These are phyloP conservation scores for Gilbertella persicaria DNA, from an alignment of 371 early-diverging fungal species.

Conservation along the genomic window DNA sequence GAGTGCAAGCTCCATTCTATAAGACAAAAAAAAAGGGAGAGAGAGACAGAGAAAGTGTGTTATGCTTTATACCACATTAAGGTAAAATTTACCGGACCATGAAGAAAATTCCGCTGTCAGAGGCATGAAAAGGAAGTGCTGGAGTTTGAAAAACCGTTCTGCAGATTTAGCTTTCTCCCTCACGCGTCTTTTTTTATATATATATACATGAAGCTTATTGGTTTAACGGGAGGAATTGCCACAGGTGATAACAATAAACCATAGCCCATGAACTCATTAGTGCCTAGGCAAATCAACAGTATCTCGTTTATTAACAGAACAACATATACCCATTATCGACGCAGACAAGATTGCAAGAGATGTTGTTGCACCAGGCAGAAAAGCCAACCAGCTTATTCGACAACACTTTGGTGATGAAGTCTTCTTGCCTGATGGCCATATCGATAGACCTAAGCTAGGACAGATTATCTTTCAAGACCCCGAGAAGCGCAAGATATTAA, in stretches of 20 bases:
- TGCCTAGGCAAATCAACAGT: slow-evolving; percentile 81
- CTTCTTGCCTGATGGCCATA: slow-evolving; percentile 53
- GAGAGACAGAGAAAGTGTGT: too few relatives aligned
- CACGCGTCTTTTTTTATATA: neutral
- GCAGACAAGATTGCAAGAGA: slow-evolving; percentile 89
- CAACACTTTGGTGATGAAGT: slow-evolving; percentile 76
- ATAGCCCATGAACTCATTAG: neutral
- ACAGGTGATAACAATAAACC: slow-evolving; percentile 60
- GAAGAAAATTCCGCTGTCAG: too few relatives aligned
- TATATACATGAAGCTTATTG: slow-evolving; percentile 76
- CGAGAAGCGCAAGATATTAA: slow-evolving; percentile 70
- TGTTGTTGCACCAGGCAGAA: slow-evolving; percentile 80
- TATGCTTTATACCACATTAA: too few relatives aligned
- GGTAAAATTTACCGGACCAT: too few relatives aligned
- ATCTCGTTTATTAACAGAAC: slow-evolving; percentile 56
- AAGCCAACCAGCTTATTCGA: slow-evolving; percentile 72
- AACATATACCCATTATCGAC: slow-evolving; percentile 84
- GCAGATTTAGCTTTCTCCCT: neutral
- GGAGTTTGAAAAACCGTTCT: too few relatives aligned
- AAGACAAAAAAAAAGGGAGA: neutral
- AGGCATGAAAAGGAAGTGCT: too few relatives aligned
- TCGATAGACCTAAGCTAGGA: slow-evolving; percentile 82
- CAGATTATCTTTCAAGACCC: slow-evolving; percentile 78
- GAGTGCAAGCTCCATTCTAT: slow-evolving; percentile 47
- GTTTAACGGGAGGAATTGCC: slow-evolving; percentile 93